These are phyloP conservation scores for Leavenworthia alabamica DNA, from an alignment of 345 rosid species.

Conservation along the genomic window DNA sequence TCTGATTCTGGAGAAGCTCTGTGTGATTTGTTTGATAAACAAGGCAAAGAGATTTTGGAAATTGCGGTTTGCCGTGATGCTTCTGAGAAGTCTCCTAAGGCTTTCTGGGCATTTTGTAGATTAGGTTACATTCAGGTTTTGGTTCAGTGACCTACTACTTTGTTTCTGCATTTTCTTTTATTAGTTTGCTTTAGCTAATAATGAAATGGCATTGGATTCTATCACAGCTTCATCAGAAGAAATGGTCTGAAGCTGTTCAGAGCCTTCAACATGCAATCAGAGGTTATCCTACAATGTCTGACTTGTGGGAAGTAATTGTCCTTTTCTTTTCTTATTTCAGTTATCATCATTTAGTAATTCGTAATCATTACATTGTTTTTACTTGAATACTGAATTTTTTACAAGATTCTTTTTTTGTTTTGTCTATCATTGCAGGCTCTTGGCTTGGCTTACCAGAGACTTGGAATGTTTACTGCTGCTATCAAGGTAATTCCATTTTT, in stretches of 20 bases:
- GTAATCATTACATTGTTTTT: not conserved
- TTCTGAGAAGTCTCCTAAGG: slow-evolving; percentile 74
- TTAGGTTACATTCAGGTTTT: slow-evolving; percentile 74
- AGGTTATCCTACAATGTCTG: slow-evolving; percentile 71
- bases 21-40: slow-evolving; percentile 67
- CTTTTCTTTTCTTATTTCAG: not conserved
- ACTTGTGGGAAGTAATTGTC: slow-evolving; percentile 80
- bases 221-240: slow-evolving; percentile 50
- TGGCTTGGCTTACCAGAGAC: slow-evolving; percentile 85
- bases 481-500: slow-evolving; percentile 51
- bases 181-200: not conserved
- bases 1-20: slow-evolving; percentile 70
- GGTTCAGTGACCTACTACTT: not conserved
- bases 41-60: slow-evolving; percentile 70
- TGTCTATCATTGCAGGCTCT: slow-evolving; percentile 51
- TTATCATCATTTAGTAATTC: not conserved
- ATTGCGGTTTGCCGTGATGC: slow-evolving; percentile 67
- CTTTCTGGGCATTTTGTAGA: slow-evolving; percentile 89
- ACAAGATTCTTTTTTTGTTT: not conserved
- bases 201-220: not conserved
- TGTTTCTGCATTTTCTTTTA: not conserved
- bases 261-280: slow-evolving; percentile 92
- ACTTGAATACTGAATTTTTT: not conserved
- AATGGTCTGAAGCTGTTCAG: slow-evolving; percentile 87
- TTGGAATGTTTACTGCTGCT: slow-evolving; percentile 95